A percentile compares a stretch with the other conserved stretches of the same genome.
Evolutionary conservation across 2,329 filamentous ascomycete genomes (phyloP).

Genomic region (Parascedosporium putredinis): DNA sequence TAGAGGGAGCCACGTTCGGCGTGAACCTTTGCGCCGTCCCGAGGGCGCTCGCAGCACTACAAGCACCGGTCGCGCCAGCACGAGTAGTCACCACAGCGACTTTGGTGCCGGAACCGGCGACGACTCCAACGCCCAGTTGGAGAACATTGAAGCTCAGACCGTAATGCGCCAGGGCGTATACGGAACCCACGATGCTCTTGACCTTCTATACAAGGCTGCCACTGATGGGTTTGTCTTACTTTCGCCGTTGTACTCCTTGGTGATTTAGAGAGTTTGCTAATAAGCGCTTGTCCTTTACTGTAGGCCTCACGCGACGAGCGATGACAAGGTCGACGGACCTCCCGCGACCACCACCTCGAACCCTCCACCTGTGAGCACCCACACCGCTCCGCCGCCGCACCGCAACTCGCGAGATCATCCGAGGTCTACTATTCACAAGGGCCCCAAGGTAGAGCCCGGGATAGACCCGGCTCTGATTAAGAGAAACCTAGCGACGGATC

Average conservation of each 20-base stretch:
- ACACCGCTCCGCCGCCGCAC: constrained; percentile 1
- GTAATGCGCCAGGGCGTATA: constrained; percentile 67
- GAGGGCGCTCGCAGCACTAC: constrained; percentile 26
- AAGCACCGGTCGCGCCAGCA: constrained; percentile 21
- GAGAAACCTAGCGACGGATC: constrained; percentile 34
- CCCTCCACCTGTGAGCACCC: constrained; percentile 1
- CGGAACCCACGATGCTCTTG: constrained; percentile 84
- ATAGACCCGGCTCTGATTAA: constrained; percentile 37
- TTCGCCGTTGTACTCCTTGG: neutral
- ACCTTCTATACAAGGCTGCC: constrained; percentile 81
- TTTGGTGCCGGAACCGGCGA: constrained; percentile 28
- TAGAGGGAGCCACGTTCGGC: constrained; percentile 54
- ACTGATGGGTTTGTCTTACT: constrained; percentile 42
- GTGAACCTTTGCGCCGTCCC: constrained; percentile 56
- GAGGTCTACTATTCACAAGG: neutral
- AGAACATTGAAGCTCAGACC: constrained; percentile 54
- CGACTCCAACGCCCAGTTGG: constrained; percentile 50
- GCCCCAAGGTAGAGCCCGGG: constrained; percentile 21
- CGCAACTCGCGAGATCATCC: constrained; percentile 3
- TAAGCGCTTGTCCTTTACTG: neutral
- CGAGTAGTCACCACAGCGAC: constrained; percentile 21
- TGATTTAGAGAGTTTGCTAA: neutral
- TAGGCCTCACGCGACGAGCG: neutral
- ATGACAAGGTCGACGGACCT: neutral
- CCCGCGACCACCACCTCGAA: neutral